A percentile compares a stretch with the other conserved stretches of the same genome.
These are phyloP conservation scores for Boletus eberwhitei DNA, from an alignment of 768 basidiomycete species.

Conservation along the genomic window DNA sequence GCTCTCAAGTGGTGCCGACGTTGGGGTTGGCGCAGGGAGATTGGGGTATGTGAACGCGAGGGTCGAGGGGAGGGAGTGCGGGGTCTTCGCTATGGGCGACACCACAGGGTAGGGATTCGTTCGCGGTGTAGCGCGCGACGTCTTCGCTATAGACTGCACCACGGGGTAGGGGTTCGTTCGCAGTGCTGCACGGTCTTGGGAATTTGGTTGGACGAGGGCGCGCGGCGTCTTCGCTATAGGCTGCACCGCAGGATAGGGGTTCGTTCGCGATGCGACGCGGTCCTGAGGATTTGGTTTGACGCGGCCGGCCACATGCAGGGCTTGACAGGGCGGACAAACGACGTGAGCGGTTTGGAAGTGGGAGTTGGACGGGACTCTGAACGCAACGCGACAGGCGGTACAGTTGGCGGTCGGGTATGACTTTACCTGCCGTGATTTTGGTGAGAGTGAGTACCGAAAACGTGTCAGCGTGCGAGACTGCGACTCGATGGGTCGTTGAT, in stretches of 20 bases:
- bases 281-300: not conserved
- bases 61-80: not conserved
- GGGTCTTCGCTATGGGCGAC: not conserved
- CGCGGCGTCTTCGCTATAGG: not conserved
- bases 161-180: too few species aligned
- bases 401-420: not conserved
- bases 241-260: slow-evolving; percentile 4
- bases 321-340: slow-evolving; percentile 15
- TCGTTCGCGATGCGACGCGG: not conserved
- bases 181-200: not conserved
- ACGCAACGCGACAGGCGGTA: slow-evolving; percentile 4
- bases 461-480: not conserved
- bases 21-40: not conserved
- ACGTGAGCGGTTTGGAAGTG: not conserved
- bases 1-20: not conserved
- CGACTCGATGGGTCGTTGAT: not conserved
- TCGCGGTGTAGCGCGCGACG: not conserved
- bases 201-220: not conserved
- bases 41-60: not conserved
- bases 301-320: not conserved
- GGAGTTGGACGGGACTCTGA: not conserved
- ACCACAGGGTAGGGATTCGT: slow-evolving; percentile 6
- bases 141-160: too few species aligned
- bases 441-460: not conserved
- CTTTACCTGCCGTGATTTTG: not conserved